Conservation (phyloP, 352 stramenopile species). For the Globisporangium sylvaticum region DNA sequence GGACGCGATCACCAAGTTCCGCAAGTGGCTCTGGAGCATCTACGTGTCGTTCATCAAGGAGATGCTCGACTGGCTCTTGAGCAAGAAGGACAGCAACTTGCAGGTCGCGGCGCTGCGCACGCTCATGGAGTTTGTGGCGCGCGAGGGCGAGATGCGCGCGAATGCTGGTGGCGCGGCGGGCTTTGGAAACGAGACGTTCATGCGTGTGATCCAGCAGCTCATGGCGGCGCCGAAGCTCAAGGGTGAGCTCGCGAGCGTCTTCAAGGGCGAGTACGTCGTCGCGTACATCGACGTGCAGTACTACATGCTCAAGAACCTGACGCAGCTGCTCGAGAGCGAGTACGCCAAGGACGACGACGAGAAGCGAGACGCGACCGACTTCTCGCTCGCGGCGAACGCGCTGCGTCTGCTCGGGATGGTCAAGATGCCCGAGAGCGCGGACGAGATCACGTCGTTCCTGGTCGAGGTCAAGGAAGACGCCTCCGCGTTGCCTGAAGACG, state of each 20-base stretch:
- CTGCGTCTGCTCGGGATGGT: conserved; percentile 66
- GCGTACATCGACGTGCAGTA: conserved; percentile 87
- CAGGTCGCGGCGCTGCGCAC: conserved; percentile 81
- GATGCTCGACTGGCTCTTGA: conserved; percentile 73
- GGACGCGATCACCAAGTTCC: conserved; percentile 71
- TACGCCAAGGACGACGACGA: conserved; percentile 31
- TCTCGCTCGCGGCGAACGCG: conserved; percentile 63
- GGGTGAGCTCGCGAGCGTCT: conserved; percentile 74
- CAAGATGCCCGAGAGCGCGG: conserved; percentile 54
- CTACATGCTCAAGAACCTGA: conserved; percentile 79
- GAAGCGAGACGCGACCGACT: conserved; percentile 34
- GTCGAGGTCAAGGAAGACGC: conserved; percentile 34
- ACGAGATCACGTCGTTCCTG: conserved; percentile 71
- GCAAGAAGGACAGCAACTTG: conserved; percentile 53
- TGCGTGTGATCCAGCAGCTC: conserved; percentile 68
- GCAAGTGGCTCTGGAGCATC: conserved; percentile 79
- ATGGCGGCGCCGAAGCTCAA: conserved; percentile 66
- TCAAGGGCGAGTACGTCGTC: conserved; percentile 82
- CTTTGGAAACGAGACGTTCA: conserved; percentile 87
- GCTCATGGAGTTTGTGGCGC: conserved; percentile 86
- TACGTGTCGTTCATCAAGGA: conserved; percentile 81
- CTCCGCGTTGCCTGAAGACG: conserved; percentile 22
- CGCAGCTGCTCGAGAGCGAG: conserved; percentile 49
- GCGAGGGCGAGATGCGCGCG: conserved; percentile 52
- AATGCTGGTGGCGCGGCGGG: conserved; percentile 12